phyloP scores from a whole-genome alignment of 2,329 filamentous ascomycete species.

The Fusarium longipes region DNA sequence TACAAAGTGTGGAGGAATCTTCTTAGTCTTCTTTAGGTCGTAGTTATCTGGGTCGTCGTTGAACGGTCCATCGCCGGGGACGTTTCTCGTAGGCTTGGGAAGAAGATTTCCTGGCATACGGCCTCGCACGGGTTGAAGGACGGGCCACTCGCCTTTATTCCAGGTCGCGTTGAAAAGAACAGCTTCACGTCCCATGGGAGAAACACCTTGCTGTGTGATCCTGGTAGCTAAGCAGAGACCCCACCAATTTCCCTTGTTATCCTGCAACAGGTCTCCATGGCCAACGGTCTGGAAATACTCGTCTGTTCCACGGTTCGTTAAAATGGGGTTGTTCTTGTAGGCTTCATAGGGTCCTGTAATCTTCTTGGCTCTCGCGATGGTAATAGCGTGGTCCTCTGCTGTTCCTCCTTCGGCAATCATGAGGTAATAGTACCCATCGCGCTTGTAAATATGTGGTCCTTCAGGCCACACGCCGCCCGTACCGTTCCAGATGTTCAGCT shows the following conservation, averaged over 20 bases:
- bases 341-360: constrained; percentile 54
- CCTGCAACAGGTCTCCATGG: constrained; percentile 50
- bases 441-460: constrained; percentile 63
- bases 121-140: constrained; percentile 48
- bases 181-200: constrained; percentile 60
- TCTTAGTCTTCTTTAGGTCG: not conserved
- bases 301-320: constrained; percentile 49
- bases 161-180: constrained; percentile 61
- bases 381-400: constrained; percentile 51
- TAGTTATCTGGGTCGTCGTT: constrained; percentile 21
- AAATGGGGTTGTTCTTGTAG: constrained; percentile 53
- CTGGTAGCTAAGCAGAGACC: constrained; percentile 53
- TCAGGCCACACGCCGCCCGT: constrained; percentile 59
- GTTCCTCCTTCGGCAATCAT: constrained; percentile 61
- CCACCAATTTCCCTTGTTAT: constrained; percentile 59
- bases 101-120: constrained; percentile 47
- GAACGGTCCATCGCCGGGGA: constrained; percentile 19
- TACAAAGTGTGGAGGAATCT: constrained; percentile 18
- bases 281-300: constrained; percentile 50
- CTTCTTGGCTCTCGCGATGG: constrained; percentile 50
- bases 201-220: constrained; percentile 40
- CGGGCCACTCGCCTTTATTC: constrained; percentile 61
- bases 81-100: constrained; percentile 1
- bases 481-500: constrained; percentile 60
- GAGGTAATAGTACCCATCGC: constrained; percentile 56